Evolutionary conservation across 371 early-diverging fungal genomes (phyloP).

Genomic region (Fennellomyces sp.): DNA sequence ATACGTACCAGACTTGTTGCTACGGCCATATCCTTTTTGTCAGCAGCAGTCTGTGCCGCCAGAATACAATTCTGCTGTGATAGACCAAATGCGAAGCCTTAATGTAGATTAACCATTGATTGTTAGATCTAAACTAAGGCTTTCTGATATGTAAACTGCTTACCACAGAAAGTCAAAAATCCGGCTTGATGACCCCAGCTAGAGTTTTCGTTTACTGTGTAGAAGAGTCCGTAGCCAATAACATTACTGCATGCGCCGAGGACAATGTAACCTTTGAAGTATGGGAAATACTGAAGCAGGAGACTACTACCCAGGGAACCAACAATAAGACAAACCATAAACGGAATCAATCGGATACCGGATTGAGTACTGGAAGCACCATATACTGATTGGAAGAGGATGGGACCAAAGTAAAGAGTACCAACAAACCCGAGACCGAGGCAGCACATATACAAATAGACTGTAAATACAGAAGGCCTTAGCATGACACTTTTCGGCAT

Average conservation of each 20-base stretch:
- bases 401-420: conserved; percentile 71
- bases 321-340: conserved; percentile 41
- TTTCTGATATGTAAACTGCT: background rate
- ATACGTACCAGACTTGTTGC: conserved; percentile 48
- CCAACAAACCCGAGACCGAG: conserved; percentile 53
- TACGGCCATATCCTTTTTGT: conserved; percentile 61
- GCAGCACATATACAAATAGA: conserved; percentile 11
- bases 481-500: conserved; percentile 14
- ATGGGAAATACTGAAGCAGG: conserved; percentile 21
- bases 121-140: too few relatives aligned
- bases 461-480: conserved; percentile 3
- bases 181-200: conserved; percentile 43
- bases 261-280: conserved; percentile 29
- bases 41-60: conserved; percentile 59
- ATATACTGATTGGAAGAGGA: conserved; percentile 57
- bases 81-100: conserved; percentile 60
- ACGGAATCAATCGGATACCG: conserved; percentile 48
- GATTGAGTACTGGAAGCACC: conserved; percentile 39
- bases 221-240: conserved; percentile 45
- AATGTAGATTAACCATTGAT: too few relatives aligned
- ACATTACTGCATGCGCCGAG: conserved; percentile 34
- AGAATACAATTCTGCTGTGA: conserved; percentile 66
- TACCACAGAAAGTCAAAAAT: conserved; percentile 33
- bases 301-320: conserved; percentile 37
- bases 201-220: conserved; percentile 33